Evolutionary conservation across 2,329 filamentous ascomycete genomes (phyloP).

Genomic region (Colletotrichum truncatum): DNA sequence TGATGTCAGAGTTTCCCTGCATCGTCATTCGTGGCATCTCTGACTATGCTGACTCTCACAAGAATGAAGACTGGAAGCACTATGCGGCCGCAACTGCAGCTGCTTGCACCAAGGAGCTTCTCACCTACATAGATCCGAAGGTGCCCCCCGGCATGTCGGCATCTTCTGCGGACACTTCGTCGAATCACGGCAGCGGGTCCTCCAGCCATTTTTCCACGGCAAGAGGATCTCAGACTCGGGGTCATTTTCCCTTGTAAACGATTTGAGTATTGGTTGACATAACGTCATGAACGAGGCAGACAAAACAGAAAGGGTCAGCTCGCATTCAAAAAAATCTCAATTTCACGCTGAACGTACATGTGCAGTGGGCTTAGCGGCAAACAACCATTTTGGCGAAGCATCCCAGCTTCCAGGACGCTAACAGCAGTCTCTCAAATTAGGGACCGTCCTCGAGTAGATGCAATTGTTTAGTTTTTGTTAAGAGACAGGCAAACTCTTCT

Average conservation of each 20-base stretch:
- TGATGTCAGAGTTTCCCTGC: slow-evolving; percentile 38
- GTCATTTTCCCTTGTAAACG: not conserved
- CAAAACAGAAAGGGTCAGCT: too few species aligned
- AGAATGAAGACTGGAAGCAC: slow-evolving; percentile 45
- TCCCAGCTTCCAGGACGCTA: too few species aligned
- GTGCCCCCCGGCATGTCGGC: not conserved
- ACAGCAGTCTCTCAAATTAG: too few species aligned
- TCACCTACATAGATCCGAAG: not conserved
- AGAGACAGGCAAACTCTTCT: too few species aligned
- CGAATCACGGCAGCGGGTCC: not conserved
- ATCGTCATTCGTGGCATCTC: slow-evolving; percentile 46
- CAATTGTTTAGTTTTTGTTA: too few species aligned
- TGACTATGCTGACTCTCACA: slow-evolving; percentile 48
- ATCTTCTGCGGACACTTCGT: not conserved
- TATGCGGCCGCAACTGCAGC: slow-evolving; percentile 44
- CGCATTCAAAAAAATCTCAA: too few species aligned
- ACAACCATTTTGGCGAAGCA: too few species aligned
- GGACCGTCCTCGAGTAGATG: too few species aligned
- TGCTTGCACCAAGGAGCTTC: slow-evolving; percentile 25
- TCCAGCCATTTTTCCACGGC: not conserved
- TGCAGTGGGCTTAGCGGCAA: too few species aligned
- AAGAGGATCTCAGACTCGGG: not conserved
- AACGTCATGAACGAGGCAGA: too few species aligned
- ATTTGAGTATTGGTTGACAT: too few species aligned
- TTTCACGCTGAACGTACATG: too few species aligned